phyloP scores from a whole-genome alignment of 345 rosid species.

The Linum usitatissimum region DNA sequence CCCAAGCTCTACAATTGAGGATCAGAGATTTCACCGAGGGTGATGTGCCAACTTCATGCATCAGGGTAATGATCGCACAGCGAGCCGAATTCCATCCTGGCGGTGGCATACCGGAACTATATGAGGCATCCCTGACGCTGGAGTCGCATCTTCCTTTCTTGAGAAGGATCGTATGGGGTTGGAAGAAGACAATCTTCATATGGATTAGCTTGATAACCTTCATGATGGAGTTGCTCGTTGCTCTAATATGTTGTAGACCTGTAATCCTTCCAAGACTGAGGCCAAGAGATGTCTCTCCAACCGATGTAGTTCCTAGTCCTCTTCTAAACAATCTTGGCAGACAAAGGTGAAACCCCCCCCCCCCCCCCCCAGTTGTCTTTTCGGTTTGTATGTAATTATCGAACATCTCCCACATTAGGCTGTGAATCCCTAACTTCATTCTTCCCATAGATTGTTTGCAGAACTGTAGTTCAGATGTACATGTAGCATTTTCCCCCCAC shows the following conservation, averaged over 20 bases:
- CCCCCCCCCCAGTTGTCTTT: background rate
- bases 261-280: conserved; percentile 46
- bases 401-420: background rate
- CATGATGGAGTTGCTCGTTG: conserved; percentile 29
- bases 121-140: conserved; percentile 48
- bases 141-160: conserved; percentile 49
- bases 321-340: conserved; percentile 7
- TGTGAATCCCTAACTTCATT: background rate
- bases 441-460: background rate
- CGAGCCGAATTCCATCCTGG: conserved; percentile 54
- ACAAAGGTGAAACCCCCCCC: conserved; percentile 4
- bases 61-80: conserved; percentile 49
- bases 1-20: conserved; percentile 55
- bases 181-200: conserved; percentile 60
- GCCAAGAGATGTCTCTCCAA: conserved; percentile 20
- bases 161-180: conserved; percentile 54
- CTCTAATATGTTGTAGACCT: conserved; percentile 44
- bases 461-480: background rate
- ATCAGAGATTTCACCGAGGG: conserved; percentile 50
- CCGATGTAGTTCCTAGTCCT: conserved; percentile 6
- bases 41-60: conserved; percentile 50
- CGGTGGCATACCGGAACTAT: conserved; percentile 75
- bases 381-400: background rate
- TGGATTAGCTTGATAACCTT: conserved; percentile 46
- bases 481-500: background rate